Conservation (phyloP, 768 basidiomycete species). For the Lactarius evosmus region DNA sequence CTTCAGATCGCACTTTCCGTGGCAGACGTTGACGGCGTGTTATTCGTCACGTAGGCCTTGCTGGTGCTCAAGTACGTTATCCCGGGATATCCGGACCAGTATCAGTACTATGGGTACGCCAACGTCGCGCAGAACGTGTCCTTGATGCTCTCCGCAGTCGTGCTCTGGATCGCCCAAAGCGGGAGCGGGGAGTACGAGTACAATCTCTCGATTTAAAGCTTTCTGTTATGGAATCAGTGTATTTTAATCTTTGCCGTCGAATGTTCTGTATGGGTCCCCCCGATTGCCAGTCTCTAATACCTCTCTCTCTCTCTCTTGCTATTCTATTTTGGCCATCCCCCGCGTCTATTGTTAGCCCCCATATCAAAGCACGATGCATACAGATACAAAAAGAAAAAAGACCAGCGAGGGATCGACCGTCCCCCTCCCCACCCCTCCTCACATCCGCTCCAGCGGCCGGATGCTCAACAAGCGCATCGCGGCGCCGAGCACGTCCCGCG, state of each 20-base stretch:
- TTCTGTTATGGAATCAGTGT: conserved; percentile 6
- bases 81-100: conserved; percentile 65
- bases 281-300: conserved; percentile 3
- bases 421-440: too few species aligned
- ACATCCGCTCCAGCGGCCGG: conserved; percentile 92
- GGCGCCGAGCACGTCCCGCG: conserved; percentile 83
- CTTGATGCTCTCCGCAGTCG: conserved; percentile 78
- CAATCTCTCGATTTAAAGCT: conserved; percentile 49
- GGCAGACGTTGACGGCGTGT: background rate
- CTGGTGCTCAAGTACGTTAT: conserved; percentile 89
- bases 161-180: conserved; percentile 91
- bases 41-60: conserved; percentile 54
- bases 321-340: background rate
- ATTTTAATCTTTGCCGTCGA: conserved; percentile 1
- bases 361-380: background rate
- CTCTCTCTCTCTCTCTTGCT: conserved; percentile 4
- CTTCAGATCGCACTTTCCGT: background rate
- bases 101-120: conserved; percentile 88
- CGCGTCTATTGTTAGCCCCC: background rate
- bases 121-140: conserved; percentile 93
- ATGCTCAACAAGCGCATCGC: conserved; percentile 88
- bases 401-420: too few species aligned
- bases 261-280: conserved; percentile 8
- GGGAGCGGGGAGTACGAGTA: conserved; percentile 89
- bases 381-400: too few species aligned